Conservation (phyloP, 208 protist species). For the Crithidia acanthocephali region DNA sequence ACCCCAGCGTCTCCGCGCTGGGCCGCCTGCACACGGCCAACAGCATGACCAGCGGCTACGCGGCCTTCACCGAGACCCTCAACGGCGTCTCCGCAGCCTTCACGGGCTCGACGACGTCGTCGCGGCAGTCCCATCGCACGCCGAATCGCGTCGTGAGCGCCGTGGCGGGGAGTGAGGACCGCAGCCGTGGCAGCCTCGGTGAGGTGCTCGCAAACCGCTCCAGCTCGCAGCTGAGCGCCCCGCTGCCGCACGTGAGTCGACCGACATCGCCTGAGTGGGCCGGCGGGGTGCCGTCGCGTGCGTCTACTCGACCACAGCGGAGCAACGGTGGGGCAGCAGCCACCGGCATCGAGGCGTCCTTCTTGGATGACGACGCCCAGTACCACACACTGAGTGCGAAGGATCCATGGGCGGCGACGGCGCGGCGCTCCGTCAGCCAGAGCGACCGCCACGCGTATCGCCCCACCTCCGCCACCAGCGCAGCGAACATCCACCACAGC, state of each 20-base stretch:
- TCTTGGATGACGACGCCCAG: background rate
- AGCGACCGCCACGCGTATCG: background rate
- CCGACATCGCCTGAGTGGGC: background rate
- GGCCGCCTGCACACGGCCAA: background rate
- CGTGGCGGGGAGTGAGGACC: slow-evolving; percentile 1
- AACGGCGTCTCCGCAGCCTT: background rate
- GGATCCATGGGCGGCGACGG: background rate
- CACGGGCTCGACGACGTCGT: slow-evolving; percentile 4
- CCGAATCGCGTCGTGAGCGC: background rate
- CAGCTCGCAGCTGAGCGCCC: slow-evolving; percentile 14
- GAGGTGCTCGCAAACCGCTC: background rate
- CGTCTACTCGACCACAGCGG: background rate
- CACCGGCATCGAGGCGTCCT: background rate
- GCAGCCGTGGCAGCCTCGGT: slow-evolving; percentile 9
- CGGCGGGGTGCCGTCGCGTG: background rate
- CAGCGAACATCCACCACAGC: background rate
- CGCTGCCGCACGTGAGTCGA: background rate
- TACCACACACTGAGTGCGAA: background rate
- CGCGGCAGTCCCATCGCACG: slow-evolving; percentile 4
- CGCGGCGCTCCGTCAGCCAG: slow-evolving; percentile 3
- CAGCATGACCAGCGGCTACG: background rate
- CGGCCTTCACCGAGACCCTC: background rate
- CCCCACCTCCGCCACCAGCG: background rate
- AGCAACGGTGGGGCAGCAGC: background rate
- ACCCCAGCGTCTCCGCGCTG: background rate